Conservation (phyloP, 805 yeast genomes). For the Brettanomyces sp. region DNA sequence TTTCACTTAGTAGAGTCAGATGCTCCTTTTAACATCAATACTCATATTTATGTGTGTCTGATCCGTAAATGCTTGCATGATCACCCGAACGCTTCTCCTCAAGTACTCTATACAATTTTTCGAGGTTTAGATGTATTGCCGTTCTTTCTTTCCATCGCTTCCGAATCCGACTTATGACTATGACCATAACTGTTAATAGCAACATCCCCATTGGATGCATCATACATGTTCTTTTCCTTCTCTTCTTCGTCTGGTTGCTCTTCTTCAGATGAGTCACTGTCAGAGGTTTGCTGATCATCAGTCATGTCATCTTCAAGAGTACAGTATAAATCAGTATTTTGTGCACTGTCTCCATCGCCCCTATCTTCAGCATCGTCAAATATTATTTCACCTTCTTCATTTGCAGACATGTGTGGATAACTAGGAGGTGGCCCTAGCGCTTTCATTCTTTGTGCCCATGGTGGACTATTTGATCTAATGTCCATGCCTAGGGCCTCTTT, state of each 20-base stretch:
- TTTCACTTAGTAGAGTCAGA: neutral
- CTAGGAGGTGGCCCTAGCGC: slow-evolving; percentile 77
- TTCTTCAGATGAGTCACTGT: slow-evolving; percentile 26
- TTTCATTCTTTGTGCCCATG: slow-evolving; percentile 71
- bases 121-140: slow-evolving; percentile 3
- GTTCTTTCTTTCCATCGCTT: slow-evolving; percentile 13
- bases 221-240: slow-evolving; percentile 17
- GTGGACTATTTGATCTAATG: slow-evolving; percentile 40
- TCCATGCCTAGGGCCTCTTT: slow-evolving; percentile 57
- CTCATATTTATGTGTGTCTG: slow-evolving; percentile 18
- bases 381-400: slow-evolving; percentile 25
- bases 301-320: slow-evolving; percentile 23
- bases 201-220: slow-evolving; percentile 15
- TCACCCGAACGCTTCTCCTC: slow-evolving; percentile 16
- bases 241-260: slow-evolving; percentile 24
- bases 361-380: slow-evolving; percentile 14
- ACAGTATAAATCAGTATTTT: slow-evolving; percentile 21
- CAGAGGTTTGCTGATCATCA: slow-evolving; percentile 24
- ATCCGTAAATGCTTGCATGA: slow-evolving; percentile 22
- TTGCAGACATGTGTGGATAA: slow-evolving; percentile 54
- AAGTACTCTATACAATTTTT: slow-evolving; percentile 24
- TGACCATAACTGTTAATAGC: slow-evolving; percentile 18
- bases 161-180: slow-evolving; percentile 21
- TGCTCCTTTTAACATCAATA: slow-evolving; percentile 2
- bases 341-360: slow-evolving; percentile 4